These are phyloP conservation scores for Chionographis japonica DNA, from an alignment of 106 monocot genomes.

Conservation along the genomic window DNA sequence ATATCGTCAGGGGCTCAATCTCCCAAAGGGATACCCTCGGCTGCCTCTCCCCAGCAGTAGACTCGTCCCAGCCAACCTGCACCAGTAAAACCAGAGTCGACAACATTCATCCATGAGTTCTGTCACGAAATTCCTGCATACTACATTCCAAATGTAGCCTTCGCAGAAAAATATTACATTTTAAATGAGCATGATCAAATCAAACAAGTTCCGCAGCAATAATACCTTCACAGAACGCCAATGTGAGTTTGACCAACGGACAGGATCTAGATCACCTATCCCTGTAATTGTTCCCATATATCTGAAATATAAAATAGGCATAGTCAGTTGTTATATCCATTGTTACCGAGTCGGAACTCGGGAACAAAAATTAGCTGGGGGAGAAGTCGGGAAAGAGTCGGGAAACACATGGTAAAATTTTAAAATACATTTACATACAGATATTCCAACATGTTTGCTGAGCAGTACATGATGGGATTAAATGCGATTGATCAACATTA, in stretches of 20 bases:
- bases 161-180: too few species aligned
- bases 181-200: too few species aligned
- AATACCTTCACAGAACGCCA: constrained; percentile 96
- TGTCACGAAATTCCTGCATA: not conserved
- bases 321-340: too few species aligned
- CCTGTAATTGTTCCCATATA: constrained; percentile 97
- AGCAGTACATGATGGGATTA: too few species aligned
- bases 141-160: too few species aligned
- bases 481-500: too few species aligned
- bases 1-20: constrained; percentile 93
- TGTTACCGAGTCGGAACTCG: too few species aligned
- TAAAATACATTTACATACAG: too few species aligned
- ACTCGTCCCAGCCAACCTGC: constrained; percentile 99
- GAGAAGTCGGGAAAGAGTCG: too few species aligned
- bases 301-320: constrained; percentile 25
- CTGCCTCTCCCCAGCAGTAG: constrained; percentile 90
- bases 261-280: constrained; percentile 77
- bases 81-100: not conserved
- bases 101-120: not conserved
- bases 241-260: constrained; percentile 87
- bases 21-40: constrained; percentile 97
- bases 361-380: too few species aligned
- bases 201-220: not conserved
- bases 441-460: too few species aligned
- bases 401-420: too few species aligned